Conservation (phyloP, 129 eudicot species). For the Chrysanthemum seticuspe region DNA sequence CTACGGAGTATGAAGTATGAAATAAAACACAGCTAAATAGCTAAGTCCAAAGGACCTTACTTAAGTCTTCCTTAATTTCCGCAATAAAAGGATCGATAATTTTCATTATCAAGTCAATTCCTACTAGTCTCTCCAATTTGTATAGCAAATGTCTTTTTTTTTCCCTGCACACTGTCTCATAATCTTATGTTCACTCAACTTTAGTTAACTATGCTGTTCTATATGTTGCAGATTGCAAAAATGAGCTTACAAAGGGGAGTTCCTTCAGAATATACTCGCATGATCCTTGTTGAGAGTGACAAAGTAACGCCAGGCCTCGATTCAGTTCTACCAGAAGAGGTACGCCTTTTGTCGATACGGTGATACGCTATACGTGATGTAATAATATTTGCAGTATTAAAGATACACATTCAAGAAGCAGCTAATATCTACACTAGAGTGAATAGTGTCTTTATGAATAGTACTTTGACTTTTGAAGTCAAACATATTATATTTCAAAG, state of each 20-base stretch:
- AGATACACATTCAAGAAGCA: not conserved
- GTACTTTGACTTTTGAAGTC: constrained; percentile 14
- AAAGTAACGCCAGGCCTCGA: constrained; percentile 38
- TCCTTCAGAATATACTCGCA: constrained; percentile 72
- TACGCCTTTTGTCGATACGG: constrained; percentile 46
- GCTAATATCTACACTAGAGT: not conserved
- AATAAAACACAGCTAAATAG: not conserved
- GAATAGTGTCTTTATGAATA: not conserved
- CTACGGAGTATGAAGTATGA: not conserved
- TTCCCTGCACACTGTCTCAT: constrained; percentile 5
- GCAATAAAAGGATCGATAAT: too few species aligned
- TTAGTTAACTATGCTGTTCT: not conserved
- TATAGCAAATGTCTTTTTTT: not conserved
- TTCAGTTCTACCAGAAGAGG: constrained; percentile 51
- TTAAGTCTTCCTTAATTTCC: too few species aligned
- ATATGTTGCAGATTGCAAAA: constrained; percentile 51
- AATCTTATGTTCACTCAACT: constrained; percentile 1
- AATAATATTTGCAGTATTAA: not conserved
- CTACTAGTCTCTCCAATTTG: not conserved
- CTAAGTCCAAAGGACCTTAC: not conserved
- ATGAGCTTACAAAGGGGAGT: constrained; percentile 69
- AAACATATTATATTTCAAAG: constrained; percentile 6
- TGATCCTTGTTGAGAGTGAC: constrained; percentile 53
- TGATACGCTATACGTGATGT: constrained; percentile 7
- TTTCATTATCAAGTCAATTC: not conserved